Evolutionary conservation across 2,329 filamentous ascomycete genomes (phyloP).

Genomic region (Colletotrichum sp.): DNA sequence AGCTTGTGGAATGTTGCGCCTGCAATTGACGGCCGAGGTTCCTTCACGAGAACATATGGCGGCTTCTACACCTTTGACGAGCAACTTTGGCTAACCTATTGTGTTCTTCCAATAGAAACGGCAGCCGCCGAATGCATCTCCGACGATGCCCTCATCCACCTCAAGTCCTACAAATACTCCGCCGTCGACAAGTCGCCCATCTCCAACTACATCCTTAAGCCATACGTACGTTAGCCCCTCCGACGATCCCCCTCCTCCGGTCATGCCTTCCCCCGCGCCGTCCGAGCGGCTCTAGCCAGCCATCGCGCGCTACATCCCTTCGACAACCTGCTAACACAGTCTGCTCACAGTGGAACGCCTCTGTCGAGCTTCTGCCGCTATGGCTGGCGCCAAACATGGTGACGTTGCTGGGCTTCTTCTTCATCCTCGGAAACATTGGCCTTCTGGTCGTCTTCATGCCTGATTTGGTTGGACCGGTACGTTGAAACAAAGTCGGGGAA

Average conservation of each 20-base stretch:
- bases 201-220: constrained; percentile 90
- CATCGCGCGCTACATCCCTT: neutral
- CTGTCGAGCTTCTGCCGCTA: constrained; percentile 88
- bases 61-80: neutral
- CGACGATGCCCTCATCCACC: constrained; percentile 87
- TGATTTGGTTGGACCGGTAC: constrained; percentile 86
- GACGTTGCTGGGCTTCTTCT: constrained; percentile 92
- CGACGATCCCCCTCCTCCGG: constrained; percentile 4
- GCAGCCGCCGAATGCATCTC: constrained; percentile 78
- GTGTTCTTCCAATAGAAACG: constrained; percentile 34
- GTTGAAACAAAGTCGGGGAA: constrained; percentile 32
- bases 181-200: constrained; percentile 95
- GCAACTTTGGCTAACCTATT: neutral
- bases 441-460: constrained; percentile 81
- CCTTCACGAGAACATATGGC: neutral
- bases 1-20: neutral
- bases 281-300: constrained; percentile 6
- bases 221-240: constrained; percentile 74
- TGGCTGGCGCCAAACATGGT: constrained; percentile 99
- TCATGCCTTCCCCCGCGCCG: constrained; percentile 15
- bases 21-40: neutral
- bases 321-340: constrained; percentile 22
- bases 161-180: constrained; percentile 97
- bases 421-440: constrained; percentile 85
- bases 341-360: constrained; percentile 85